phyloP scores from a whole-genome alignment of 768 basidiomycete genomes.

The Tylopilus cervinicoccineus region DNA sequence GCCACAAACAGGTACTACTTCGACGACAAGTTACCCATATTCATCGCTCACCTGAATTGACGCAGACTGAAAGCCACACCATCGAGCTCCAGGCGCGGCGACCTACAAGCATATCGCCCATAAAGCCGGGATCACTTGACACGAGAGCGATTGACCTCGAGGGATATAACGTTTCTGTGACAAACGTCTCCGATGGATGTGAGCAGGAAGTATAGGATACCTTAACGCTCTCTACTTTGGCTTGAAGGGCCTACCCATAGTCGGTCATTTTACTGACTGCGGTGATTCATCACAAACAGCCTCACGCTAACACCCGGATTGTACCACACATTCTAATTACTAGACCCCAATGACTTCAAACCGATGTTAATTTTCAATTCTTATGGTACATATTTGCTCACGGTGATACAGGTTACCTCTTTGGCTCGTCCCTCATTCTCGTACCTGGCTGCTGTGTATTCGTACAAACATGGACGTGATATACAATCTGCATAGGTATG shows the following conservation, averaged over 20 bases:
- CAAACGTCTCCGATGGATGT: background rate
- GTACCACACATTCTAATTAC: too few species aligned
- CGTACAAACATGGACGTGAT: too few species aligned
- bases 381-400: too few species aligned
- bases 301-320: too few species aligned
- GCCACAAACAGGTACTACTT: constrained; percentile 5
- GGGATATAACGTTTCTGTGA: background rate
- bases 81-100: constrained; percentile 1
- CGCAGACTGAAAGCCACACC: constrained; percentile 1
- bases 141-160: background rate
- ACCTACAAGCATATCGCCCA: background rate
- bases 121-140: background rate
- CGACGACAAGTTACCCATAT: background rate
- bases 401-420: too few species aligned
- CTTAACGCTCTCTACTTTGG: background rate
- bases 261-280: background rate
- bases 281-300: too few species aligned
- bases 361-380: too few species aligned
- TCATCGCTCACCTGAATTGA: background rate
- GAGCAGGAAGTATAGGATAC: background rate
- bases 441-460: too few species aligned
- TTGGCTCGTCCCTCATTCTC: too few species aligned
- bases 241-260: background rate
- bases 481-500: too few species aligned
- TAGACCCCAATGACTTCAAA: too few species aligned